A percentile compares a stretch with the other conserved stretches of the same genome.
phyloP scores from a whole-genome alignment of 768 basidiomycete species.

The Hygrophorus pudorinus region DNA sequence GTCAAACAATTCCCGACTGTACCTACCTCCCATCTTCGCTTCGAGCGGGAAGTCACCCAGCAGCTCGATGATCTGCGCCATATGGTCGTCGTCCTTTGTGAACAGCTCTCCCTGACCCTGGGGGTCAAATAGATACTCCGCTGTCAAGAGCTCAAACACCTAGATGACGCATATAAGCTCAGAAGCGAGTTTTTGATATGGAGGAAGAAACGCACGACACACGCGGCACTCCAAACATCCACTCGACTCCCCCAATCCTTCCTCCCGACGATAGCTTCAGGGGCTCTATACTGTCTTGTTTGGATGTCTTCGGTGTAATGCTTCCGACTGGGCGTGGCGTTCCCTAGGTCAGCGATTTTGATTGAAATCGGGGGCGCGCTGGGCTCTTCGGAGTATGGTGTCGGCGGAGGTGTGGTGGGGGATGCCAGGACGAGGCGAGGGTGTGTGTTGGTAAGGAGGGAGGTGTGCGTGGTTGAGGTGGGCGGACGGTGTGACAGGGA shows the following conservation, averaged over 20 bases:
- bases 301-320: constrained; percentile 95
- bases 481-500: too few species aligned
- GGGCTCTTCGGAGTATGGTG: constrained; percentile 9
- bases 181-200: neutral
- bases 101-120: constrained; percentile 74
- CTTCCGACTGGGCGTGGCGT: constrained; percentile 83
- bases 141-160: constrained; percentile 84
- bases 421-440: neutral
- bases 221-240: constrained; percentile 89
- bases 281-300: constrained; percentile 90
- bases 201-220: constrained; percentile 45
- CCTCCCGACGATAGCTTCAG: constrained; percentile 87
- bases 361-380: constrained; percentile 51
- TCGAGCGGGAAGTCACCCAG: constrained; percentile 68
- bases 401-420: constrained; percentile 10
- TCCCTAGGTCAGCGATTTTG: constrained; percentile 92
- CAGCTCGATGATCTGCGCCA: constrained; percentile 91
- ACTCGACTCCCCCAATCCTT: constrained; percentile 79
- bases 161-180: constrained; percentile 14
- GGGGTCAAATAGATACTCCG: constrained; percentile 89
- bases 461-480: too few species aligned
- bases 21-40: constrained; percentile 77
- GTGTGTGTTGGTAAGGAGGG: constrained; percentile 14
- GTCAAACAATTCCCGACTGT: constrained; percentile 79
- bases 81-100: constrained; percentile 90